Evolutionary conservation across 78 protist genomes (phyloP), one percentile per base, ranked within the genome.

Genomic region (Pelomyxa schiedti): DNA sequence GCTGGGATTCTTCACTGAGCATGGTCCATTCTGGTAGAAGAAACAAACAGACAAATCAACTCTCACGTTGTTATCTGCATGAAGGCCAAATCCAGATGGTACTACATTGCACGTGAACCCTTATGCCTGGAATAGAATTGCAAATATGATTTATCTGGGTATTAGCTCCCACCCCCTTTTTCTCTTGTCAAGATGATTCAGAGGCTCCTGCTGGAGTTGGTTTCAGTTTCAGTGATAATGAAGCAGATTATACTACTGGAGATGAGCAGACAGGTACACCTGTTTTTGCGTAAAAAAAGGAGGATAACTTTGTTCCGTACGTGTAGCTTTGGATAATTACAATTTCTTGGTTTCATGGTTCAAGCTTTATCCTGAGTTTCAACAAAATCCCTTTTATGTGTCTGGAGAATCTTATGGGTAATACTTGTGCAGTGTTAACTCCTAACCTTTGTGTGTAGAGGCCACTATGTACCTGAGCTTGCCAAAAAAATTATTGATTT

Each of bases 401-500:
- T 42, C 82, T 3, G 91, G 88, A 53, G 91, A 87, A 66, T 68
- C 81, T 40, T 87, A 87, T 73, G 92, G 75, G n/a, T n/a, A n/a
- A n/a, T n/a, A n/a, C n/a, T n/a, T n/a, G n/a, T n/a, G n/a, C n/a
- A n/a, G n/a, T n/a, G n/a, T n/a, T n/a, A n/a, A n/a, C n/a, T n/a
- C n/a, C n/a, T n/a, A n/a, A n/a, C n/a, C n/a, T n/a, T n/a, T n/a
- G n/a, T n/a, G n/a, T n/a, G n/a, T n/a, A 47, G 58, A 2, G 88
- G 88, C n/a, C 42, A 29, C 41, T 86, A 84, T 81, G 74, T 71
- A 0, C 80, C 88, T 37, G 36, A 32, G 5, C 68, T 81, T 29
- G 75, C 81, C 24, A 30, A 22, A 36, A 1, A n/a, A 7, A 32
- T 81, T 1, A 26, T 79, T 4, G 22, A 30, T 29, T 29, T 3